Conservation (phyloP, 148 eudicot genomes). For the Cornus controversa region DNA sequence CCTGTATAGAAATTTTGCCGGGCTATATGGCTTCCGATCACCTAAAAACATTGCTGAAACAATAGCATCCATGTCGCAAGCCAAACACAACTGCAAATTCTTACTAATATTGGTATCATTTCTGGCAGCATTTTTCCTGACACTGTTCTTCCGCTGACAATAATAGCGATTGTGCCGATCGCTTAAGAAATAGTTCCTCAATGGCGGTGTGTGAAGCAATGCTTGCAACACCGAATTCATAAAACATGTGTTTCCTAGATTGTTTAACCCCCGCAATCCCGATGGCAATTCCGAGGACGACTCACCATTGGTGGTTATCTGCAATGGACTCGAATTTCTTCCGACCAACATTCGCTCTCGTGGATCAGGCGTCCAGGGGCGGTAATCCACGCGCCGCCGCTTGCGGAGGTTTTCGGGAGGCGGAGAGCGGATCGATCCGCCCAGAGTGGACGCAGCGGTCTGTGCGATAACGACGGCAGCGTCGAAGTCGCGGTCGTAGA, state of each 20-base stretch:
- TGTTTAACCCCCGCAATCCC: constrained; percentile 71
- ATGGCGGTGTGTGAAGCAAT: constrained; percentile 73
- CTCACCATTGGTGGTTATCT: background rate
- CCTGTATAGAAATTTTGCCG: constrained; percentile 78
- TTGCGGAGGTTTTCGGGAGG: constrained; percentile 44
- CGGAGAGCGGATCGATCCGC: constrained; percentile 17
- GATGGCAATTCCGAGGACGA: constrained; percentile 33
- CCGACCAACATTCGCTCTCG: constrained; percentile 36
- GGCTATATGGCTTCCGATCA: constrained; percentile 60
- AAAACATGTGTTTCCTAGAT: constrained; percentile 74
- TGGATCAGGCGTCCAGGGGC: constrained; percentile 58
- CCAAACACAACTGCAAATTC: constrained; percentile 48
- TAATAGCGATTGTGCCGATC: constrained; percentile 61
- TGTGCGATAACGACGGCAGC: constrained; percentile 39
- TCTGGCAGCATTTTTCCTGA: constrained; percentile 18
- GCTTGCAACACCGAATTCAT: constrained; percentile 86
- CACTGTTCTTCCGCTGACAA: constrained; percentile 41
- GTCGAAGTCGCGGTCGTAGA: constrained; percentile 66
- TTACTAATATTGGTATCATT: constrained; percentile 19
- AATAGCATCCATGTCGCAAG: constrained; percentile 74
- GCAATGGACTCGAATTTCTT: constrained; percentile 37
- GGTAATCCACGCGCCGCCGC: constrained; percentile 66
- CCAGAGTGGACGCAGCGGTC: constrained; percentile 21
- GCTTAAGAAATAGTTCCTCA: constrained; percentile 72
- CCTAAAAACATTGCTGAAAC: constrained; percentile 68